A percentile compares a stretch with the other conserved stretches of the same genome.
Conservation (phyloP, 192 early-diverging fungal genomes). For the Gigaspora rosea region DNA sequence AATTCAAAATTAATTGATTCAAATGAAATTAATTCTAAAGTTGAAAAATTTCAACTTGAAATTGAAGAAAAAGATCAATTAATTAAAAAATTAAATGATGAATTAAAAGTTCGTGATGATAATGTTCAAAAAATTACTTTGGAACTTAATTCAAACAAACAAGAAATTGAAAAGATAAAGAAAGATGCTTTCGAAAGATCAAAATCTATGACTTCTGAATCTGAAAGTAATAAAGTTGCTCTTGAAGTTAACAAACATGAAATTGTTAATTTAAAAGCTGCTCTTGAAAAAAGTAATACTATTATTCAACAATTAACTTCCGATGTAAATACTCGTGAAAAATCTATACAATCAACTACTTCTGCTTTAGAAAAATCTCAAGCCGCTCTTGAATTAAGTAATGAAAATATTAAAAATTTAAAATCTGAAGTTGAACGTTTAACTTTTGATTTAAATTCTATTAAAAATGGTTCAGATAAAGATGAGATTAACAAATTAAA, state of each 20-base stretch:
- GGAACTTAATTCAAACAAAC: not conserved
- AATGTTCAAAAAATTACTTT: not conserved
- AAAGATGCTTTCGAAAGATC: not conserved
- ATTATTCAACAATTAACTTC: constrained; percentile 10
- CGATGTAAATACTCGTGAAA: not conserved
- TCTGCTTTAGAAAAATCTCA: not conserved
- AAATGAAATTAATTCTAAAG: not conserved
- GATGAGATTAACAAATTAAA: not conserved
- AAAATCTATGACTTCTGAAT: not conserved
- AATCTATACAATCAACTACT: not conserved
- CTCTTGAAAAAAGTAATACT: not conserved
- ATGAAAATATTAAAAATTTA: not conserved
- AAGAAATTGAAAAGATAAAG: constrained; percentile 4
- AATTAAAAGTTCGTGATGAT: not conserved
- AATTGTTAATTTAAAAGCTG: not conserved
- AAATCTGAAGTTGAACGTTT: not conserved
- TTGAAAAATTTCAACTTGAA: not conserved
- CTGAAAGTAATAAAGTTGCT: not conserved
- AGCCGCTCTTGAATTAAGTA: not conserved
- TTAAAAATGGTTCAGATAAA: not conserved
- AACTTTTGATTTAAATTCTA: not conserved
- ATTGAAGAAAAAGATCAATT: not conserved
- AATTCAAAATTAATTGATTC: not conserved
- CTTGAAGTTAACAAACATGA: constrained; percentile 1
- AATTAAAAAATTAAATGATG: not conserved